Evolutionary conservation across 2,329 filamentous ascomycete species (phyloP).

Genomic region (Myotisia sp.): DNA sequence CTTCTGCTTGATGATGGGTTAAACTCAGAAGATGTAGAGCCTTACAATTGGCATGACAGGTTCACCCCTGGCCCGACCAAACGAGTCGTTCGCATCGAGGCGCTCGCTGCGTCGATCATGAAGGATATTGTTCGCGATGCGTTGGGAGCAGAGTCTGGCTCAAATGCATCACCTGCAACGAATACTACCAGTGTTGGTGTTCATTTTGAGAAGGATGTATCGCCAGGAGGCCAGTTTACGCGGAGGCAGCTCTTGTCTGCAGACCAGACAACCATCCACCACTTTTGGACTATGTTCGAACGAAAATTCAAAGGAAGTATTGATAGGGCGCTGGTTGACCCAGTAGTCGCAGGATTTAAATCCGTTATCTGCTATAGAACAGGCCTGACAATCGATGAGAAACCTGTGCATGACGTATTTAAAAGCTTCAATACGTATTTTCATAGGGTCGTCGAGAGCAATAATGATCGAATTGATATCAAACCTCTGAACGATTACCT

Average conservation of each 20-base stretch:
- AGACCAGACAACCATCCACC: too few relatives aligned
- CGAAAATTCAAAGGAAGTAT: conserved; percentile 39
- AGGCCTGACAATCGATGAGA: conserved; percentile 49
- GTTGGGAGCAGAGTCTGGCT: neutral
- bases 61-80: conserved; percentile 52
- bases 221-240: neutral
- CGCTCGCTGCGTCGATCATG: conserved; percentile 49
- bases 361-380: conserved; percentile 70
- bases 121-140: conserved; percentile 27
- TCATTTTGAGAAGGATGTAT: conserved; percentile 1
- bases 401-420: conserved; percentile 30
- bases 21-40: conserved; percentile 41
- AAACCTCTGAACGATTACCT: conserved; percentile 55
- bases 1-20: conserved; percentile 69
- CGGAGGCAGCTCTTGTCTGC: neutral
- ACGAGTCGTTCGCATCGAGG: conserved; percentile 65
- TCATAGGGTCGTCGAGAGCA: conserved; percentile 15
- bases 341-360: conserved; percentile 65
- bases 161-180: too few relatives aligned
- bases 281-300: conserved; percentile 1
- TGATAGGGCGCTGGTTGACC: conserved; percentile 44
- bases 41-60: conserved; percentile 50
- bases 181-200: too few relatives aligned
- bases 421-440: conserved; percentile 17
- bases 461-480: conserved; percentile 33